Conservation (phyloP, 805 yeast genomes). For the Wickerhamiella sorbophila region DNA sequence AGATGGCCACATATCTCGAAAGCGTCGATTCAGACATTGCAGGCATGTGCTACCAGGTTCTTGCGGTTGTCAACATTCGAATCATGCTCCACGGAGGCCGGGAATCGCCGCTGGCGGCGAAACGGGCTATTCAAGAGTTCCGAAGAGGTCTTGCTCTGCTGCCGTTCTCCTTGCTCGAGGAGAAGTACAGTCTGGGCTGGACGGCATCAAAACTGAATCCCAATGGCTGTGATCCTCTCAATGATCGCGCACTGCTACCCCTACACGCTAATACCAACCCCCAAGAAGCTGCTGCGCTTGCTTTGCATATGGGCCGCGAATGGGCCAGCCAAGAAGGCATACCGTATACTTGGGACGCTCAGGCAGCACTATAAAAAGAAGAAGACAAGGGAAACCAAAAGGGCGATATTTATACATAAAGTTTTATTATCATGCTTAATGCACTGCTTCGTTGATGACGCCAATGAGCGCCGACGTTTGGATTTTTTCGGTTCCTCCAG, state of each 20-base stretch:
- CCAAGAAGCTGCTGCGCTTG: slow-evolving; percentile 30
- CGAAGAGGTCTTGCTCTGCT: slow-evolving; percentile 18
- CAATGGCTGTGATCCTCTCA: slow-evolving; percentile 22
- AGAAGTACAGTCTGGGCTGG: slow-evolving; percentile 17
- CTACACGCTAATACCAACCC: slow-evolving; percentile 26
- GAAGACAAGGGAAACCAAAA: not conserved
- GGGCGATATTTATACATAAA: not conserved
- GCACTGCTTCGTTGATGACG: slow-evolving; percentile 48
- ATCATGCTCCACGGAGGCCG: slow-evolving; percentile 2
- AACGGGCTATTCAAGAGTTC: slow-evolving; percentile 18
- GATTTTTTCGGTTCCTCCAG: slow-evolving; percentile 83
- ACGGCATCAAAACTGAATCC: slow-evolving; percentile 11
- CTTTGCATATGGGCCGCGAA: slow-evolving; percentile 23
- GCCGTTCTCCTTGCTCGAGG: slow-evolving; percentile 12
- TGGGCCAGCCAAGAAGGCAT: slow-evolving; percentile 25
- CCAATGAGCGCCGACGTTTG: slow-evolving; percentile 87
- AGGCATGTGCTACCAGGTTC: slow-evolving; percentile 21
- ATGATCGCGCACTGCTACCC: slow-evolving; percentile 26
- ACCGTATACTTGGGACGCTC: slow-evolving; percentile 21
- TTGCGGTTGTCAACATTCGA: slow-evolving; percentile 22
- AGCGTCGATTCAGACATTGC: slow-evolving; percentile 18
- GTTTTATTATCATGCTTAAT: not conserved
- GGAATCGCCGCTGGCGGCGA: slow-evolving; percentile 6
- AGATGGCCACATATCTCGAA: slow-evolving; percentile 18
- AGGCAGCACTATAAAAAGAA: not conserved